Evolutionary conservation across 2,329 filamentous ascomycete species (phyloP).

Genomic region (Ascochyta viciae-villosae): DNA sequence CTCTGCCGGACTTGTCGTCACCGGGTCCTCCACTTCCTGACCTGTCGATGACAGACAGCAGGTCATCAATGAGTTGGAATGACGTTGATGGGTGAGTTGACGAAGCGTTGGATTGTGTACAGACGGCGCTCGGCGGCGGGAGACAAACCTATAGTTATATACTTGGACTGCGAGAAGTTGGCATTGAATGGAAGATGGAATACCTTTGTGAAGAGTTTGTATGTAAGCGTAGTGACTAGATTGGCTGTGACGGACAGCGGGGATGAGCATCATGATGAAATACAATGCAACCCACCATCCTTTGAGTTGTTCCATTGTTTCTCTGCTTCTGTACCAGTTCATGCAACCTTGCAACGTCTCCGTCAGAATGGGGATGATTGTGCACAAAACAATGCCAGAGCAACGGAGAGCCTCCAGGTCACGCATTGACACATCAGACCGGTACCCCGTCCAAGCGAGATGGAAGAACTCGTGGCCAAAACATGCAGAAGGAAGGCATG

Average conservation of each 20-base stretch:
- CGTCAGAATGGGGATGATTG: background rate
- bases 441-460: background rate
- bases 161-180: background rate
- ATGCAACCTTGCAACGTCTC: background rate
- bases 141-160: background rate
- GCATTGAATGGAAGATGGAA: too few relatives aligned
- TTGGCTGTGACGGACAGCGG: background rate
- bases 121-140: background rate
- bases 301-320: background rate
- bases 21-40: background rate
- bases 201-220: too few relatives aligned
- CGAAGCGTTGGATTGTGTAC: background rate
- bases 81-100: background rate
- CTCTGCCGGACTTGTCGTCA: background rate
- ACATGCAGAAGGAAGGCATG: background rate
- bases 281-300: background rate
- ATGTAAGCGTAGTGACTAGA: background rate
- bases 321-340: background rate
- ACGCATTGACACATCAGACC: background rate
- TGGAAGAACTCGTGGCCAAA: background rate
- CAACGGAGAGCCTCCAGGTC: background rate
- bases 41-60: background rate
- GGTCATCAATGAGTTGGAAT: background rate
- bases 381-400: background rate
- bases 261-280: background rate